These are phyloP conservation scores for Pelargonium fulgidum DNA, from an alignment of 441 rosid genomes.

Conservation along the genomic window DNA sequence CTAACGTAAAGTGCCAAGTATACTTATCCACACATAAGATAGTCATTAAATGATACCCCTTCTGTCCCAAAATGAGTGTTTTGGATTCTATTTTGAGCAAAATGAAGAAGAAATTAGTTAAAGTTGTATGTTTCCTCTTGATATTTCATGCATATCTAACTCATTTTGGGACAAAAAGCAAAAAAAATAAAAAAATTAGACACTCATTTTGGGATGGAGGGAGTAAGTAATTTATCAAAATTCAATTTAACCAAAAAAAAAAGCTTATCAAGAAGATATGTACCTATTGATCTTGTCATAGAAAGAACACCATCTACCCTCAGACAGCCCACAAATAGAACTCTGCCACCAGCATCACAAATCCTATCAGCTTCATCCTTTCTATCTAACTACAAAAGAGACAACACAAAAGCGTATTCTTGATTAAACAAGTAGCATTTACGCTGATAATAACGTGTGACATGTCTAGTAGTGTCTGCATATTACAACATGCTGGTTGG, in stretches of 20 bases:
- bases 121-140: too few relatives aligned
- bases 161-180: too few relatives aligned
- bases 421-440: not conserved
- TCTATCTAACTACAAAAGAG: constrained; percentile 19
- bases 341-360: constrained; percentile 23
- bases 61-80: not conserved
- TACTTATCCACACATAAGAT: not conserved
- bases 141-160: too few relatives aligned
- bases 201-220: too few relatives aligned
- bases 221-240: not conserved
- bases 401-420: not conserved
- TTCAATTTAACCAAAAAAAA: not conserved
- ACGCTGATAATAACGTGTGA: not conserved
- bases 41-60: not conserved
- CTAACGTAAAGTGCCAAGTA: not conserved
- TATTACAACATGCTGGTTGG: not conserved
- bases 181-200: too few relatives aligned
- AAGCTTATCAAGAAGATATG: not conserved
- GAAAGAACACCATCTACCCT: constrained; percentile 27
- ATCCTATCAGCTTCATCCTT: constrained; percentile 20
- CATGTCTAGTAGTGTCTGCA: not conserved
- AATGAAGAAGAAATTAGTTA: too few relatives aligned
- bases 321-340: constrained; percentile 19
- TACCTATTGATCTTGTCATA: constrained; percentile 26
- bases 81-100: too few relatives aligned